Evolutionary conservation across 257 asterid species (phyloP), one percentile per base, ranked within the genome.

Genomic region (Petunia axillaris): DNA sequence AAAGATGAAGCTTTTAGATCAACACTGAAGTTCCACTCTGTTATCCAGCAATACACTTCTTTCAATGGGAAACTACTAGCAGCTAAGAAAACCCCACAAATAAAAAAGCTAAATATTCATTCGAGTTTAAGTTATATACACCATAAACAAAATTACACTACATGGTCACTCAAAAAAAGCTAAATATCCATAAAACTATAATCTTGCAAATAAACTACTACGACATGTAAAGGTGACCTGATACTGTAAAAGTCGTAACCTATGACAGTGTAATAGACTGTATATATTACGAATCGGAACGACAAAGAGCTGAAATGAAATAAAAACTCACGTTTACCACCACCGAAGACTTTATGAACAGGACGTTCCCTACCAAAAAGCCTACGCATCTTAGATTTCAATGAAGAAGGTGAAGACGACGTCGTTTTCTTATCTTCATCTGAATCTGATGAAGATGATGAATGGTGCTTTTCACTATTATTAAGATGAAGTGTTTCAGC

Each of bases 331-430:
- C 98, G 83, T 86, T 92, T 90, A 63, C 97, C 97, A 64, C 97
- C 97, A 15, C 99, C 99, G 48, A 95, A 87, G 71, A 92, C 83
- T 64, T 75, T 85, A 83, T 95, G 98, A 81, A 93, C 87, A 0
- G 97, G 91, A 64, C 89, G 89, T 87, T 93, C 91, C 81, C 97
- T 79, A 64, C 97, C 98, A 83, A 92, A 95, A 77, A 93, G 89
- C 59, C 97, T 97, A 43, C 58, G 73, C 54, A 85, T 87, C 83
- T 92, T 92, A 36, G 84, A 62, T 85, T 90, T 88, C 13, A 88
- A 37, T 48, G 96, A 85, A 14, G 90, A 63, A 13, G 75, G 8
- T 7, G 62, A 13, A 0, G 96, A 85, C 40, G 90, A 46, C 8
- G 84, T 2, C 8, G 41, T 48, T 71, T 70, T 89, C 41, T 88